Percentiles rank a stretch among this genome's conserved stretches.
These are phyloP conservation scores for Diplodia sapinea DNA, from an alignment of 2,329 filamentous ascomycete genomes.

Conservation along the genomic window DNA sequence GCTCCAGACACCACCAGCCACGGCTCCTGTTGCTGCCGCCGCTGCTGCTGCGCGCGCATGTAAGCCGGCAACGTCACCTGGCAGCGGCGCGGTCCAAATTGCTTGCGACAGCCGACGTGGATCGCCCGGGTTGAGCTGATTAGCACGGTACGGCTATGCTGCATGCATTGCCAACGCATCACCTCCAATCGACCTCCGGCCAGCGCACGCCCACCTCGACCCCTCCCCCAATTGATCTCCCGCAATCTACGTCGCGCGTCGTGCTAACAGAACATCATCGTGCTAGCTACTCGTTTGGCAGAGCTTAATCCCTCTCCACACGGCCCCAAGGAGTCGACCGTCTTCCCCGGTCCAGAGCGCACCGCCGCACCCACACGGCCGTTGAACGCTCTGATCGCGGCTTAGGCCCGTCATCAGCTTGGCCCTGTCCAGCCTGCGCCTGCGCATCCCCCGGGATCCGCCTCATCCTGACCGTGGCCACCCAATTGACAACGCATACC, in stretches of 20 bases:
- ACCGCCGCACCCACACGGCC: slow-evolving; percentile 18
- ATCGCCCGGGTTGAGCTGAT: slow-evolving; percentile 18
- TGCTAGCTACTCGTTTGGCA: slow-evolving; percentile 42
- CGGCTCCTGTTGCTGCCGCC: background rate
- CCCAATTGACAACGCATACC: slow-evolving; percentile 51
- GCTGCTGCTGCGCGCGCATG: slow-evolving; percentile 20
- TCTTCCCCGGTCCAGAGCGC: slow-evolving; percentile 19
- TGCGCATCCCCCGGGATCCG: slow-evolving; percentile 41
- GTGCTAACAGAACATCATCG: slow-evolving; percentile 27
- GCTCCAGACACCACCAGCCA: slow-evolving; percentile 23
- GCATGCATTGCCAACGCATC: slow-evolving; percentile 53
- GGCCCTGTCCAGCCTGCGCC: slow-evolving; percentile 38
- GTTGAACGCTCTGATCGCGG: slow-evolving; percentile 19
- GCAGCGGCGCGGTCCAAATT: slow-evolving; percentile 20
- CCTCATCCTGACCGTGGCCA: slow-evolving; percentile 46
- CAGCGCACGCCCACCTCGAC: slow-evolving; percentile 36
- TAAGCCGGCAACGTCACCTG: slow-evolving; percentile 25
- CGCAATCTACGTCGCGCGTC: slow-evolving; percentile 27
- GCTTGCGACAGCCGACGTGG: slow-evolving; percentile 27
- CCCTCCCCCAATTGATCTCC: slow-evolving; percentile 27
- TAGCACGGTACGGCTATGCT: slow-evolving; percentile 17
- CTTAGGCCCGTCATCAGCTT: slow-evolving; percentile 32
- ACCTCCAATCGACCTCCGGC: slow-evolving; percentile 49
- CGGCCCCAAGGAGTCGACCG: slow-evolving; percentile 36
- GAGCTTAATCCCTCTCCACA: slow-evolving; percentile 41